These are phyloP conservation scores for Salix koriyanagi DNA, from an alignment of 345 rosid species.

Conservation along the genomic window DNA sequence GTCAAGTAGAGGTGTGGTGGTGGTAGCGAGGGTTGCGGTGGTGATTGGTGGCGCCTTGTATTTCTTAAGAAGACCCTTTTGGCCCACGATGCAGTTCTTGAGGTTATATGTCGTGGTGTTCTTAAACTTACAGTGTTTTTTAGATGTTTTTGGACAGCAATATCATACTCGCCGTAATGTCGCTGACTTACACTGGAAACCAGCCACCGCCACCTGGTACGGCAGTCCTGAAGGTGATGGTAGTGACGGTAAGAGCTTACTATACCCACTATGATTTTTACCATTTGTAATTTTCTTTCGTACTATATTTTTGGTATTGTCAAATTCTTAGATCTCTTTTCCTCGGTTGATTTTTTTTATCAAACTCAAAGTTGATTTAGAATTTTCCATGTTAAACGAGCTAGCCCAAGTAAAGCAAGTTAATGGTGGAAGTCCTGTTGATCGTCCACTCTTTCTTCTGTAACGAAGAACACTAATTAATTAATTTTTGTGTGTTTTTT, in stretches of 20 bases:
- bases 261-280: neutral
- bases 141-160: conserved; percentile 24
- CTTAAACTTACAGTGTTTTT: conserved; percentile 1
- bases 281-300: neutral
- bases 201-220: conserved; percentile 97
- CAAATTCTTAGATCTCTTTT: neutral
- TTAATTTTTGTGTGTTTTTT: too few species aligned
- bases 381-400: neutral
- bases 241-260: conserved; percentile 52
- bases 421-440: neutral
- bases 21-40: neutral
- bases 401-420: neutral
- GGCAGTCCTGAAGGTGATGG: conserved; percentile 98
- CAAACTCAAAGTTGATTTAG: conserved; percentile 5
- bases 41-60: neutral
- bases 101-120: conserved; percentile 5
- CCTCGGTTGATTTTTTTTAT: neutral
- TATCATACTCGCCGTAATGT: neutral
- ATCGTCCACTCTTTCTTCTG: neutral
- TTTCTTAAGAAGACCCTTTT: neutral
- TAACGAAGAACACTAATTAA: neutral
- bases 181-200: conserved; percentile 53
- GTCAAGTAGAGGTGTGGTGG: neutral
- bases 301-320: neutral
- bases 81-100: neutral